A percentile compares a stretch with the other conserved stretches of the same genome.
Evolutionary conservation across 371 early-diverging fungal species (phyloP).

Genomic region (Dentiscutata heterogama): DNA sequence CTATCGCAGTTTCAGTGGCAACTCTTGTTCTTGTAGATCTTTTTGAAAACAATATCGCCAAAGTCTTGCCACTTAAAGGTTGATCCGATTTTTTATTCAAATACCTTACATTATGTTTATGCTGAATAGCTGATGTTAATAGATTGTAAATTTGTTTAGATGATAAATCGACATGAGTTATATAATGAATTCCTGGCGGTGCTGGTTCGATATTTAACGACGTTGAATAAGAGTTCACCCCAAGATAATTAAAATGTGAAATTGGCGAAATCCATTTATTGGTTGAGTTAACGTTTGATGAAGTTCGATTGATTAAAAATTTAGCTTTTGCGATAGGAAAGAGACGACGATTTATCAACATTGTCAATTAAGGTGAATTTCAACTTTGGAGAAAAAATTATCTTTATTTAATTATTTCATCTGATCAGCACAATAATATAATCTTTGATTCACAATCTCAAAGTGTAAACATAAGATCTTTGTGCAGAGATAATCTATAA

Average conservation of each 20-base stretch:
- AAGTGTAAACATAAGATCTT: no score
- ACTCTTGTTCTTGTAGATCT: slow-evolving; percentile 96
- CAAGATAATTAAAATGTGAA: background rate
- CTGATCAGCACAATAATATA: no score
- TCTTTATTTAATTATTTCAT: no score
- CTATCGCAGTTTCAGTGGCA: slow-evolving; percentile 92
- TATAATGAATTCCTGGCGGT: slow-evolving; percentile 52
- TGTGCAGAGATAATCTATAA: no score
- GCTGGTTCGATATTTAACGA: slow-evolving; percentile 16
- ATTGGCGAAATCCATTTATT: background rate
- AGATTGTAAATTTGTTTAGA: slow-evolving; percentile 59
- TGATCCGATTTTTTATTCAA: slow-evolving; percentile 61
- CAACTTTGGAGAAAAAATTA: no score
- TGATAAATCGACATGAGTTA: slow-evolving; percentile 62
- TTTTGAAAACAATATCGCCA: slow-evolving; percentile 94
- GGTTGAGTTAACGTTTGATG: background rate
- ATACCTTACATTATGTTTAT: slow-evolving; percentile 64
- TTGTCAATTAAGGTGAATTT: background rate
- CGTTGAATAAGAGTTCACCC: background rate
- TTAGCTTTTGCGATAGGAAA: background rate
- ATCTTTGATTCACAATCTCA: no score
- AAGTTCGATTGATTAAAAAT: background rate
- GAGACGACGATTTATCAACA: background rate
- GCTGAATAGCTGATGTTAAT: slow-evolving; percentile 58
- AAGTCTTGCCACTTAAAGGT: slow-evolving; percentile 76